Percentiles rank a stretch among this genome's conserved stretches.
Conservation (phyloP, 2,329 filamentous ascomycete genomes). For the Penicillium sp. region DNA sequence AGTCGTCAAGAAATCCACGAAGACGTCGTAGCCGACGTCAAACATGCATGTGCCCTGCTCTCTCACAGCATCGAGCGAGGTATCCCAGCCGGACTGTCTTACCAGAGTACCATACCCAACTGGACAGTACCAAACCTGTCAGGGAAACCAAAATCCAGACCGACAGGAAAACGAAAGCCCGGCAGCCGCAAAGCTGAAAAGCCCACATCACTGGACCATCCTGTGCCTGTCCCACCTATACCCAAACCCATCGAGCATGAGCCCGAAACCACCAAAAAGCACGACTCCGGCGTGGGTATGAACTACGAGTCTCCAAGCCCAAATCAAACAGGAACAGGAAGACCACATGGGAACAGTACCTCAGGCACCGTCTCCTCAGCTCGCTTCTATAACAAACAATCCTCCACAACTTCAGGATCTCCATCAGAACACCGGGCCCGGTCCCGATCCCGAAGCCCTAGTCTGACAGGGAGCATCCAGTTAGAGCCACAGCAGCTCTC, state of each 20-base stretch:
- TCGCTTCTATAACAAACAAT: slow-evolving; percentile 19
- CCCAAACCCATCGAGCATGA: slow-evolving; percentile 4
- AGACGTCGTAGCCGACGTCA: slow-evolving; percentile 37
- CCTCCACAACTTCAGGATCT: slow-evolving; percentile 9
- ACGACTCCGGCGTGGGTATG: slow-evolving; percentile 17
- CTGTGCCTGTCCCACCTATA: slow-evolving; percentile 5
- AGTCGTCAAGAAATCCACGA: slow-evolving; percentile 35
- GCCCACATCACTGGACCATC: slow-evolving; percentile 3
- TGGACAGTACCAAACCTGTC: background rate
- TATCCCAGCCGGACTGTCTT: slow-evolving; percentile 16
- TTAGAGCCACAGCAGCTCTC: slow-evolving; percentile 6
- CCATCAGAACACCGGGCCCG: background rate
- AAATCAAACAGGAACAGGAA: background rate
- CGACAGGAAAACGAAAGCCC: background rate
- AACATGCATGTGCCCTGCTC: slow-evolving; percentile 37
- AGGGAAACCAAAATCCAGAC: background rate
- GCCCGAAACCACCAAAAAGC: slow-evolving; percentile 3
- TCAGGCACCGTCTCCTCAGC: slow-evolving; percentile 2
- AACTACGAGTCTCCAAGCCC: background rate
- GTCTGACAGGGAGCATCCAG: slow-evolving; percentile 7
- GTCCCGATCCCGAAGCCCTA: slow-evolving; percentile 9
- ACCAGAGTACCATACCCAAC: background rate
- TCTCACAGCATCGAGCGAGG: slow-evolving; percentile 33
- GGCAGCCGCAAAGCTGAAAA: background rate
- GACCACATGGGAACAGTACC: background rate